Evolutionary conservation across 305 asterid species (phyloP), one percentile per base, ranked within the genome.

Genomic region (Solanum aculeatissimum): DNA sequence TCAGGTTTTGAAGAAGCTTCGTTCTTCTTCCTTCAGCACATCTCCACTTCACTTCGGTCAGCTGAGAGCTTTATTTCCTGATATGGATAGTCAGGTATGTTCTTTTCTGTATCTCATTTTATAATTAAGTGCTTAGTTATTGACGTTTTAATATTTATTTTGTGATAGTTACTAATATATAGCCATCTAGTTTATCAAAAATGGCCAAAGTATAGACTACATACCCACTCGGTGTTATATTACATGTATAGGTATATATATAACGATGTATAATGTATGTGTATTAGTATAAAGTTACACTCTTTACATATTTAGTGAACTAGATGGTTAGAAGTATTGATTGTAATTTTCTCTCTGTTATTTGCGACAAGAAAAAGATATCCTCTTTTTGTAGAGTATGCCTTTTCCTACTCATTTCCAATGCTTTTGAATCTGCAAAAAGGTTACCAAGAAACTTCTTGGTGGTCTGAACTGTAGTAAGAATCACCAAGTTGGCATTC

Each of bases 1-100:
- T 69, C 93, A 90, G 85, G 81, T 77, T 69, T 89, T 88, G 82
- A 93, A 93, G 91, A 92, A 80, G 88, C 90, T 91, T 86, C 89
- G 95, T 69, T 90, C 88, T 84, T 86, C 92, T 69, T 90, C 91
- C 68, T 60, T 81, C 53, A 29, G 47, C 72, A 84, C 83, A 19
- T 88, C 91, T 25, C 88, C 94, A 43, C 88, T 84, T 68, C 88
- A 90, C 9, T 85, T 93, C 79, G 91, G 89, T 83, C 95, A 86
- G 77, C 92, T 93, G 65, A 86, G 75, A 86, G 85, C 89, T 70
- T 57, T 89, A 89, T 93, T 91, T 71, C 93, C 94, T 78, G 84
- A 90, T 80, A 84, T 88, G 88, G 91, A 89, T 35, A 84, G 38
- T 87, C 90, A 89, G 91, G 96, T 89, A 60, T 75, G 54, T 60